Base-by-base conservation (phyloP, 2,329 filamentous ascomycete genomes). In the Phyllachora maydis region DNA sequence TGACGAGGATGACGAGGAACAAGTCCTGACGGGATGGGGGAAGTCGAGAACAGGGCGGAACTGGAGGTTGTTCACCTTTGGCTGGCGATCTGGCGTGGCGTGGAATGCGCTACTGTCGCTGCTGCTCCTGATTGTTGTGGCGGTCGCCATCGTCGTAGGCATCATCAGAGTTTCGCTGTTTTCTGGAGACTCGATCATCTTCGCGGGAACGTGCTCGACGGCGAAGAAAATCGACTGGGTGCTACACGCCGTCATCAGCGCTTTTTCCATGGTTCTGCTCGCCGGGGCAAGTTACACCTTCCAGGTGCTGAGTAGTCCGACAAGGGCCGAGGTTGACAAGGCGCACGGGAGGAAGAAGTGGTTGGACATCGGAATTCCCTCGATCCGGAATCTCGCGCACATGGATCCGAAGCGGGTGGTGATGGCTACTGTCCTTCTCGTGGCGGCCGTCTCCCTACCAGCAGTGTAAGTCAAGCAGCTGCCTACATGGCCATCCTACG, bases 311-410 rank as follows among this genome's bases (percentile, higher is more conserved):
- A 50, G 45, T 32, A 63, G 59, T 31, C 61, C 60, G 5, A 63
- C 57, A 6, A 48, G 59, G 19, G 37, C 37, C 8, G 59, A 65
- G 32, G 35, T 65, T 6, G 42, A 49, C 14, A 36, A 32, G 8
- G 59, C 59, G 4, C 61, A 65, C 31, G 41, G 39, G 8, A 42
- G 38, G 16, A 46, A 42, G 31, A 41, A 35, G 21, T 64, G 58
- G 59, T 38, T 65, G 23, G 57, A 65, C 29, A 55, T 65, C 14
- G 60, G 60, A 5, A 45, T 64, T 11, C 54, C 59, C 5, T 62
- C 59, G 8, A 23, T 62, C 14, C 49, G 58, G 23, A 65, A 65
- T 31, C 37, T 62, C 3, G 26, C 31, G 8, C 38, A 49, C 24
- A 51, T 64, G 25, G 49, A 52, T 10, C 38, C 36, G n/a, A 39